Base-by-base conservation (phyloP, 2,329 filamentous ascomycete genomes). In the Colletotrichum sp. region DNA sequence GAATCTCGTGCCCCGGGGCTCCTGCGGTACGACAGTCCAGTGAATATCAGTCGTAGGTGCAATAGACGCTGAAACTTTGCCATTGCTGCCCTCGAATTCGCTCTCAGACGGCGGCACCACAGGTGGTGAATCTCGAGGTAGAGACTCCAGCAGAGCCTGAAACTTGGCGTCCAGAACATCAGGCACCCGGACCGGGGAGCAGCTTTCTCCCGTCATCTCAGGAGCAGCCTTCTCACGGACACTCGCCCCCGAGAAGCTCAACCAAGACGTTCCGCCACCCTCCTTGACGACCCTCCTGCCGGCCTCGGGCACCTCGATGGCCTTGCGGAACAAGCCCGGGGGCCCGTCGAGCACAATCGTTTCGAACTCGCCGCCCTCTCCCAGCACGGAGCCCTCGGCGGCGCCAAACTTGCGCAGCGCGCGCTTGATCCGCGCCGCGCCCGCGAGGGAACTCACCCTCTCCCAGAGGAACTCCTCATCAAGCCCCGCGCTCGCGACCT, bases 361-460 rank as follows among this genome's bases (percentile, higher is more conserved):
- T 89, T 99, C 97, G 84, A 98, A 99, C 87, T 99, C 97, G 5
- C 97, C 97, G 8, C 97, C 97, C 83, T 99, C 97, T 1, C 97
- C 97, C 22, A 99, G 86, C 12, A 96, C 92, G 10, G 95, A 94
- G 1, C 95, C 95, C 76, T 90, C 87, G 81, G 86, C 87, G 77
- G 89, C 86, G 60, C 94, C 94, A 85, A 98, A 98, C 77, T 92
- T 90, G 66, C 88, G 86, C 82, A 95, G 89, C 1, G 92, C 88
- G 55, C 83, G 86, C 80, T 88, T 86, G 60, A 92, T 82, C 69
- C 87, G 85, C 52, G 81, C 81, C 59, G 89, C 87, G 8, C 89
- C 90, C 28, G 81, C 82, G 6, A 84, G 80, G 80, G 91, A 90
- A 5, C 94, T 92, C 22, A 98, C 94, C 85, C 96, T 92, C 79